Evolutionary conservation across 805 yeast species (phyloP), one percentile per base, ranked within the genome.

Genomic region (Yarrowia sp.): DNA sequence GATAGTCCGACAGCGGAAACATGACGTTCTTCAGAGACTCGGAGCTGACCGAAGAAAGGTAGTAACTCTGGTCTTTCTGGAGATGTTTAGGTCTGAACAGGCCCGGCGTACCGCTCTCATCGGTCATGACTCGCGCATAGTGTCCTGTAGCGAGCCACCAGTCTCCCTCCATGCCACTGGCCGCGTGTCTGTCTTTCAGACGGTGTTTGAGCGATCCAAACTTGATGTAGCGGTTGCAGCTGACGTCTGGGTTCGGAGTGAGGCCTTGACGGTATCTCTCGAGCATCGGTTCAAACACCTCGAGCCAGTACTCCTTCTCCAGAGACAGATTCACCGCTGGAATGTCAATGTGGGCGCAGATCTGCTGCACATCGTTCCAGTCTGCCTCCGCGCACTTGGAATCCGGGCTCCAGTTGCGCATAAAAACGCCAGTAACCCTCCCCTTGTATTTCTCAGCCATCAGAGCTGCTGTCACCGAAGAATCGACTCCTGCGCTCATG

Each of bases 401-500:
- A 0, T 68, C 72, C 64, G 70, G 66, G 62, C 71, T 77, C 97
- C 97, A 94, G 74, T 94, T 94, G 39, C 90, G 88, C 98, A 94
- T 94, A 73, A 88, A 93, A 1, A 94, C 79, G 0, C 97, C 99
- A 46, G 79, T 73, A 1, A 88, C 94, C 47, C 87, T 83, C 2
- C 76, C 75, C 66, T 80, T 68, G 47, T 73, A 70, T 39, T 67
- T 82, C 32, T 75, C 70, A n/a, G 77, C 73, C 6, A 89, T 77
- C 64, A 88, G 62, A 0, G 88, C 84, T 0, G 98, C 97, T 2
- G 88, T 82, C 0, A 92, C 90, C 1, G 97, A 87, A 0, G 97
- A 92, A 73, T 94, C 99, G 0, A 94, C 98, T 0, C 99, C 99
- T 0, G 96, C 88, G 1, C 97, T 90, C 97, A 94, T 89, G 7